Evolutionary conservation across 2,329 filamentous ascomycete genomes (phyloP).

Genomic region (Diplodia corticola): DNA sequence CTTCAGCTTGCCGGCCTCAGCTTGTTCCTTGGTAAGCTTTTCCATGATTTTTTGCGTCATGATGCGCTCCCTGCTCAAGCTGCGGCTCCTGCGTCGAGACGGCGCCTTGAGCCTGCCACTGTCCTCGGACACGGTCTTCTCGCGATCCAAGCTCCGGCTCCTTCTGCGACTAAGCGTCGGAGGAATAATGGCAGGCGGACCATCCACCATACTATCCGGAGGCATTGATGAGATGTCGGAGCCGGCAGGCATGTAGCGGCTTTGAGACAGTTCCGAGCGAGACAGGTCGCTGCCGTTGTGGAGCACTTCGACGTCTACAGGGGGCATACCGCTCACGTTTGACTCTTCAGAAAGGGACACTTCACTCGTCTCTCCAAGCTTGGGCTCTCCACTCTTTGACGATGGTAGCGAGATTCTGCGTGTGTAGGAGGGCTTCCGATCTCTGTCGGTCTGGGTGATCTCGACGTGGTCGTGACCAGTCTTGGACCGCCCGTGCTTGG

Average conservation of each 20-base stretch:
- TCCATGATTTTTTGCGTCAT: slow-evolving; percentile 66
- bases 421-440: slow-evolving; percentile 68
- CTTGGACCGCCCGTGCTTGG: slow-evolving; percentile 53
- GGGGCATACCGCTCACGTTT: slow-evolving; percentile 66
- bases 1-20: slow-evolving; percentile 26
- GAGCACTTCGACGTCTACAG: slow-evolving; percentile 88
- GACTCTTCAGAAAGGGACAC: slow-evolving; percentile 80
- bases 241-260: slow-evolving; percentile 65
- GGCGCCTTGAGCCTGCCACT: slow-evolving; percentile 56
- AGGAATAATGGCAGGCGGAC: slow-evolving; percentile 47
- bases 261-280: slow-evolving; percentile 59
- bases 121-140: slow-evolving; percentile 38
- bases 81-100: slow-evolving; percentile 59
- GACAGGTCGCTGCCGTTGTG: slow-evolving; percentile 68
- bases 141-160: slow-evolving; percentile 53
- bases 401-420: slow-evolving; percentile 64
- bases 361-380: slow-evolving; percentile 37
- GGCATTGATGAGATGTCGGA: slow-evolving; percentile 88
- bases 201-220: slow-evolving; percentile 68
- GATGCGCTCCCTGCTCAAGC: slow-evolving; percentile 64
- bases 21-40: slow-evolving; percentile 54
- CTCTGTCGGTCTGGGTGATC: slow-evolving; percentile 77
- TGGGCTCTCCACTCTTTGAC: slow-evolving; percentile 42
- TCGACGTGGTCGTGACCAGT: slow-evolving; percentile 71
- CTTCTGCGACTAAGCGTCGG: slow-evolving; percentile 43